Evolutionary conservation across 805 yeast species (phyloP), one percentile per base, ranked within the genome.

Genomic region (Pichia membranifaciens): DNA sequence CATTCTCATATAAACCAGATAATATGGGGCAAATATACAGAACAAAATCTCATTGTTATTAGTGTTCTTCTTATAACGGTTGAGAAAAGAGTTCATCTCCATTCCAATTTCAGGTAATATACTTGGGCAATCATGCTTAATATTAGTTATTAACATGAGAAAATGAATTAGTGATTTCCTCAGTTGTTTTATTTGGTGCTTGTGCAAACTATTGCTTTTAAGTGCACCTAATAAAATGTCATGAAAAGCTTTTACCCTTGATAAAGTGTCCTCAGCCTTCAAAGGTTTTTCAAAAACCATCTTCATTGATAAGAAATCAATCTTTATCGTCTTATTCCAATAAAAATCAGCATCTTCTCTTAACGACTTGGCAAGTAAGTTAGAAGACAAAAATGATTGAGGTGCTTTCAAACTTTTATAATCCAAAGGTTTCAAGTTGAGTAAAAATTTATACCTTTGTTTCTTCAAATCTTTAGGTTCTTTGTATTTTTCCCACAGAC

Each of bases 131-230:
- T 47, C 46, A 1, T 31, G 37, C 28, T 50, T 48, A 10, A 60
- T 28, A 28, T 51, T 56, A 60, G 64, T 61, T 2, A 53, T 25
- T n/a, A 62, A 38, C 43, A 58, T 61, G 5, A 58, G 28, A 18
- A 62, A 16, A 23, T 57, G 47, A 6, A 63, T 60, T 33, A 60
- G 53, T 6, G 53, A 41, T 36, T 55, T 57, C 37, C 67, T 50
- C 1, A 62, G n/a, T 36, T 51, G 46, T 6, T 32, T 41, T 5
- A 57, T 43, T 2, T 43, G 38, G 1, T 47, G 45, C 2, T 37
- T 31, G 5, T 8, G 25, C 2, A 49, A 36, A 3, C 16, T 25
- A 2, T 43, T 37, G 6, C 16, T 25, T 22, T 38, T 38, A 6
- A 52, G 20, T 2, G 44, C 40, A 12, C 44, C 47, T 8, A 43